Evolutionary conservation across 352 stramenopile species (phyloP).

Genomic region (Ochromonadaceae sp.): DNA sequence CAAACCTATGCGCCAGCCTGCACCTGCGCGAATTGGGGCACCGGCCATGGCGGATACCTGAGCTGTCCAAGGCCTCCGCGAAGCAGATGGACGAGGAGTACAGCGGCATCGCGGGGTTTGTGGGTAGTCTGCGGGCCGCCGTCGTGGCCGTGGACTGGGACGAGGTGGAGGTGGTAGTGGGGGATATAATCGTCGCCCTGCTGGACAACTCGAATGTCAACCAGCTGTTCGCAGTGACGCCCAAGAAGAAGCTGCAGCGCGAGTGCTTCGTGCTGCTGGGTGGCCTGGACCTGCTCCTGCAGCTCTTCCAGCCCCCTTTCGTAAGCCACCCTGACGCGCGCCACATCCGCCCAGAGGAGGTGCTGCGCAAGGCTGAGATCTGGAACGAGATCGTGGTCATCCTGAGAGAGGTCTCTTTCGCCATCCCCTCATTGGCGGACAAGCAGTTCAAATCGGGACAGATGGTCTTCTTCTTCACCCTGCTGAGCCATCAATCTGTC

Average conservation of each 20-base stretch:
- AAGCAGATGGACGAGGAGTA: too few species aligned
- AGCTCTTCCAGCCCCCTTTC: constrained; percentile 6
- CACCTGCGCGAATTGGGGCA: too few species aligned
- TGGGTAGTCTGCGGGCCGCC: too few species aligned
- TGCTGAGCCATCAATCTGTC: constrained; percentile 62
- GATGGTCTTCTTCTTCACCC: constrained; percentile 77
- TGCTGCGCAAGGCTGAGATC: background rate
- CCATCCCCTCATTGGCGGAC: constrained; percentile 44
- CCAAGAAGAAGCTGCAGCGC: constrained; percentile 3
- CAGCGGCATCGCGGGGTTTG: too few species aligned
- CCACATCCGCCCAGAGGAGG: background rate
- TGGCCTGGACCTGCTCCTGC: constrained; percentile 1
- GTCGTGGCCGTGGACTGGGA: too few species aligned
- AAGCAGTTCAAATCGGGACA: constrained; percentile 61
- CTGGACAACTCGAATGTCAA: too few species aligned
- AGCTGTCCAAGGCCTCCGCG: too few species aligned
- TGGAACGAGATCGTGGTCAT: constrained; percentile 33
- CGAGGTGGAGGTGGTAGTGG: too few species aligned
- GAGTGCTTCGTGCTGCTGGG: constrained; percentile 6
- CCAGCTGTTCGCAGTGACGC: too few species aligned
- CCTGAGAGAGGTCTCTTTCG: constrained; percentile 58
- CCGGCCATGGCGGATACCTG: too few species aligned
- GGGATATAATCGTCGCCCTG: too few species aligned
- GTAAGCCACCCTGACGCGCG: background rate
- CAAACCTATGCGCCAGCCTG: too few species aligned